Base-by-base conservation (phyloP, 805 yeast genomes). In the Candida germanica region DNA sequence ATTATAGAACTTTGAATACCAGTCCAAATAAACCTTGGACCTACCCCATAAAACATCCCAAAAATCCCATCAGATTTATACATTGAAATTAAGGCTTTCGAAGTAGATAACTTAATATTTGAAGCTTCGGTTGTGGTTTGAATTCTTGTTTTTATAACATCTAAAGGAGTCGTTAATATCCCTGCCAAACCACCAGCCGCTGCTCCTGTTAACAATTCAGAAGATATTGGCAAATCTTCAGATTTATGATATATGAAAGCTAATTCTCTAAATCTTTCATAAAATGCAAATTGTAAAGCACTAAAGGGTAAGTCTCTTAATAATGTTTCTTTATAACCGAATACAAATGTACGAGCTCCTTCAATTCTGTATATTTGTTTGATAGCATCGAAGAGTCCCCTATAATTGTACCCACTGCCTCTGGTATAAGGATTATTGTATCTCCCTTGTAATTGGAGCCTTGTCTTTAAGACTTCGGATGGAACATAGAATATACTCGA, bases 1-100 rank as follows among this genome's bases (percentile, higher is more conserved):
- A 93, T 91, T 31, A 93, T 83, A 47, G 95, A 85, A 58, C 96
- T 86, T 59, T 93, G 99, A 13, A 89, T 68, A 44, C 95, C 85
- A 0, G 98, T 91, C 99, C 99, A 93, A 4, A 93, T 83, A 47
- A 88, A 80, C 44, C 99, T 72, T 1, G 99, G 98, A 0, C 96
- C 97, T 5, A 93, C 96, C 1, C 99, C 99, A 21, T 89, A 77
- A 59, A 93, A 91, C 26, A 87, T 67, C 0, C 96, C 96, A 1
- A 73, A 40, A 0, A 81, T 35, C 1, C 98, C 98, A 57, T 93
- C 96, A 17, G 72, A 64, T 36, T 59, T 71, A 54, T 82, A 83
- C 4, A 93, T 64, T 16, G 59, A 53, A 2, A 42, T 43, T 31
- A 66, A 49, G 12, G 70, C 69, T 36, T 46, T 53, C 9, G 54